Percentiles rank a stretch among this genome's conserved stretches.
These are phyloP conservation scores for Gillenia trifoliata DNA, from an alignment of 306 rosid genomes.

Conservation along the genomic window DNA sequence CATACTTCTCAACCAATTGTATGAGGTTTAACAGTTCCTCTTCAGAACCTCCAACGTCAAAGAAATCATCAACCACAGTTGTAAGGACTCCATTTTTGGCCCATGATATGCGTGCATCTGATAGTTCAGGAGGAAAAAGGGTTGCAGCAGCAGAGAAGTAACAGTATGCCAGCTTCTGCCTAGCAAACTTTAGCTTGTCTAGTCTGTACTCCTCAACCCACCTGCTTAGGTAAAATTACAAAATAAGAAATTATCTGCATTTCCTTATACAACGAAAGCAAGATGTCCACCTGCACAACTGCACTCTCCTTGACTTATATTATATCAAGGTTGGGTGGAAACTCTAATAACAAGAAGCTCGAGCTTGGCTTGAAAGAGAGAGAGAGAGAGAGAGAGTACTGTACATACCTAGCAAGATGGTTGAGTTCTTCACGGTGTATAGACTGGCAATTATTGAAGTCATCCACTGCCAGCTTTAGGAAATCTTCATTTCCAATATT, in stretches of 20 bases:
- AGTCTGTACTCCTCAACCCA: slow-evolving; percentile 61
- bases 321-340: not conserved
- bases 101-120: slow-evolving; percentile 81
- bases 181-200: slow-evolving; percentile 74
- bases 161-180: slow-evolving; percentile 71
- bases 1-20: slow-evolving; percentile 64
- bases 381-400: slow-evolving; percentile 2
- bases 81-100: slow-evolving; percentile 71
- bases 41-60: slow-evolving; percentile 63
- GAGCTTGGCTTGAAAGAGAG: not conserved
- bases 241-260: not conserved
- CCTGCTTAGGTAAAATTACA: slow-evolving; percentile 35
- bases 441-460: slow-evolving; percentile 71
- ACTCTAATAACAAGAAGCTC: not conserved
- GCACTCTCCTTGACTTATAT: not conserved
- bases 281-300: not conserved
- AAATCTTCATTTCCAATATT: slow-evolving; percentile 60
- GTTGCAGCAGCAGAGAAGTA: slow-evolving; percentile 68
- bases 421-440: slow-evolving; percentile 54
- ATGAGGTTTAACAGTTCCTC: slow-evolving; percentile 68
- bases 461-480: slow-evolving; percentile 67
- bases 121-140: slow-evolving; percentile 50
- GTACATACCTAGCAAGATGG: slow-evolving; percentile 49
- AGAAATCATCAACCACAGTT: slow-evolving; percentile 88
- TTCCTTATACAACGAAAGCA: no score